Evolutionary conservation across 305 asterid species (phyloP), one percentile per base, ranked within the genome.

Genomic region (Petunia hybrid): DNA sequence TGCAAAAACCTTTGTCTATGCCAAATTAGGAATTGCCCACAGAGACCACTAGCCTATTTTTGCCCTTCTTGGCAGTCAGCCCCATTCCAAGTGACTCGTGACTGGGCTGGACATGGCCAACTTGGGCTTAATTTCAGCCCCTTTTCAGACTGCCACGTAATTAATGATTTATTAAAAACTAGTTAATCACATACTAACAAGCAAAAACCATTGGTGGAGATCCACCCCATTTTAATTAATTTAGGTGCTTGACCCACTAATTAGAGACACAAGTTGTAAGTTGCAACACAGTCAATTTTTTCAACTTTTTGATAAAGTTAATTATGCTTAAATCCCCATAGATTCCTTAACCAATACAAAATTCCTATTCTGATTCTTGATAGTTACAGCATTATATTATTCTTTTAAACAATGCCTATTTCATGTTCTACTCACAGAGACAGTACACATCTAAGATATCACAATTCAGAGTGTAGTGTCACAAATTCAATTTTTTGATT

Each of bases 41-140:
- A 36, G 13, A 48, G 22, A 42, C 63, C 55, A 60, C 76, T 69
- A 42, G 41, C 38, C 51, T 3, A 13, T 45, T 16, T 43, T 81
- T 81, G 16, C 83, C 67, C 31, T 38, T 81, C 73, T 53, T 36
- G 78, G 84, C 4, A 56, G 62, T 14, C 16, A 55, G 60, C 4
- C 16, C 36, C 12, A 4, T 41, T 12, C 81, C 81, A 56, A 79
- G 73, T 64, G 69, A 35, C 41, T 35, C 81, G 77, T 70, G 85
- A 84, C 85, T 84, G 76, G 80, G 57, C 65, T 51, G 48, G 66
- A 55, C 83, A 73, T 80, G 83, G 68, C 81, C 81, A 82, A 76
- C 78, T 16, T 38, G 80, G 81, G 80, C 66, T 14, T 8, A 38
- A 5, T 53, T 59, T 80, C 60, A 41, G 57, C 4, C 51, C 41